Conservation (phyloP, 129 eudicot species). For the Logfia minima region DNA sequence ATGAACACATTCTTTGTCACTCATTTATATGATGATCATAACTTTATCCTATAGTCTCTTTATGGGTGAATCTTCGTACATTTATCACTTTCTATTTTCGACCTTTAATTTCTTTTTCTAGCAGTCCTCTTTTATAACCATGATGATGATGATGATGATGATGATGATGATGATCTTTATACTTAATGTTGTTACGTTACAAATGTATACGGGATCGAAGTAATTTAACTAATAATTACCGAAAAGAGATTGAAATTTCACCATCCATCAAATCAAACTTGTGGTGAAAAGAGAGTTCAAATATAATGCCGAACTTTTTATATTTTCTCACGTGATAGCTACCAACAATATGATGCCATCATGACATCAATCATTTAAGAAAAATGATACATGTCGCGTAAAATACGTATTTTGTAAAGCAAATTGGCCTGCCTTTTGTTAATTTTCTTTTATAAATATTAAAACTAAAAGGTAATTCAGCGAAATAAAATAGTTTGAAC, state of each 20-base stretch:
- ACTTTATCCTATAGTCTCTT: background rate
- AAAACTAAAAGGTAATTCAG: background rate
- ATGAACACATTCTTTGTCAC: background rate
- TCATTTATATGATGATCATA: background rate
- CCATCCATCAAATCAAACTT: conserved; percentile 21
- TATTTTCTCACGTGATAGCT: conserved; percentile 5
- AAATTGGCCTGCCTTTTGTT: no score
- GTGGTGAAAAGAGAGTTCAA: background rate
- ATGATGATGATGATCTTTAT: background rate
- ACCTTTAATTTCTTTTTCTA: background rate
- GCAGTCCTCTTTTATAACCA: background rate
- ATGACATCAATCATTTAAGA: background rate
- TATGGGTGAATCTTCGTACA: background rate
- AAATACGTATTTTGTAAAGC: background rate
- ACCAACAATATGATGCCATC: background rate
- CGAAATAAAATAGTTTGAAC: background rate
- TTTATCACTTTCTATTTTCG: background rate
- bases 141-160: background rate
- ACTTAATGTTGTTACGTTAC: background rate
- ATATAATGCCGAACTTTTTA: background rate
- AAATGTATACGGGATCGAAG: background rate
- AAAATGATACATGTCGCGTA: no score
- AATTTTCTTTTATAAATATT: no score
- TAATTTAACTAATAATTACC: background rate
- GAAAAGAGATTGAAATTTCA: conserved; percentile 3